Base-by-base conservation (phyloP, 2,329 filamentous ascomycete genomes). In the Dactylellina drechsleri region DNA sequence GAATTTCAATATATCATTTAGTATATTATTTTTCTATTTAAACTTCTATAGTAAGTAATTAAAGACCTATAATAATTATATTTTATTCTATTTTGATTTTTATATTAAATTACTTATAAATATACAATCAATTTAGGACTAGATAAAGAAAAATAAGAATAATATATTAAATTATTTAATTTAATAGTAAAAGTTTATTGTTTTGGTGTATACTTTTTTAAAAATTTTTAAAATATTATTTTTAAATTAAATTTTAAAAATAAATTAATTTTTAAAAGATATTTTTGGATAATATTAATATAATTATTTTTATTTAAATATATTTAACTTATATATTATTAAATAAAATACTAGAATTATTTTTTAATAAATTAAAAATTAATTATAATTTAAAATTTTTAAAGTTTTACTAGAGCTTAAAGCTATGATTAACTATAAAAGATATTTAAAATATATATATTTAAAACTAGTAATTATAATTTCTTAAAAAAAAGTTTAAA, bases 311-410 rank as follows among this genome's bases (percentile, higher is more conserved):
- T 13, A 28, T 57, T 15, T 54, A 80, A 79, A 78, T 76, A 77
- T 78, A 1, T 66, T 85, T n/a, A 81, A 82, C 0, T 77, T 86
- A 2, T 81, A 85, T 60, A 79, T 86, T 36, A 79, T 78, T 18
- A 79, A 77, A 0, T 85, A 87, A 71, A 87, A 87, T 77, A 83
- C 84, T 0, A 84, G 81, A 0, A 68, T 86, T 0, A 72, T 86
- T 1, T 77, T 86, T 20, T 81, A 81, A 1, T 80, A 78, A 40
- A 58, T 76, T 60, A 26, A n/a, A 0, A 62, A 79, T 4, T 58
- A 76, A 15, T 65, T 80, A 5, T 75, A 82, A 1, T 78, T 84
- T 1, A 84, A 86, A 71, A 79, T 81, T 0, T 86, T 86, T 49
- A 85, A 87, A 76, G 78, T 85, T 0, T 84, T 84, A 0, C 82